Evolutionary conservation across 495 filamentous ascomycete genomes (phyloP), one percentile per base, ranked within the genome.

Genomic region (Clavariopsis aquatica): DNA sequence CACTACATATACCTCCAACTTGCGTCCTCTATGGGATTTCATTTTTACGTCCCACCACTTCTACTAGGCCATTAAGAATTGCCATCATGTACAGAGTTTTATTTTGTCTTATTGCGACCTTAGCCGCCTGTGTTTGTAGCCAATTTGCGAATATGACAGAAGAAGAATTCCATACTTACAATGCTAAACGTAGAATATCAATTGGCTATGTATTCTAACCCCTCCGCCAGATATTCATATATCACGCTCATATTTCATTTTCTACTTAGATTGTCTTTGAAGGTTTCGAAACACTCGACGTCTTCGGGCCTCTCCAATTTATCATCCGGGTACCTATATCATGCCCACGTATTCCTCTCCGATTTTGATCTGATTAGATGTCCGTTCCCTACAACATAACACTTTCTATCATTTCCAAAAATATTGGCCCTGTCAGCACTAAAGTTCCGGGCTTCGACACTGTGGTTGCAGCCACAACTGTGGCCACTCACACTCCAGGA

Each of bases 401-500:
- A 27, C 52, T 64, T 20, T 31, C 52, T 6, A 51, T 31, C 2
- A 57, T 64, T 19, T 29, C 61, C 6, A 7, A 5, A 28, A 29
- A 38, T 1, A 24, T 6, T 4, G 61, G 61, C 13, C 61, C 61
- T 8, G 52, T 64, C 2, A 24, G 13, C 24, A 20, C 61, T 6
- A 31, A 31, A 1, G 24, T 27, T 1, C 51, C 49, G 17, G 24
- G 19, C 15, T 5, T 41, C 26, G 57, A 41, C 26, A 34, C 23
- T 20, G n/a, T 31, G 22, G 13, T 64, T 52, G 38, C 17, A 10
- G 27, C 62, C 1, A 41, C 63, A 2, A 60, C 24, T 3, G 4
- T 54, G 29, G 63, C 63, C 1, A 66, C 63, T 0, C 63, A 66
- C 56, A 53, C 55, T 1, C 27, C 31, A n/a, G n/a, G 51, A 29